Evolutionary conservation across 1,139 yeast genomes (phyloP).

Genomic region (Kodamaea sp.): DNA sequence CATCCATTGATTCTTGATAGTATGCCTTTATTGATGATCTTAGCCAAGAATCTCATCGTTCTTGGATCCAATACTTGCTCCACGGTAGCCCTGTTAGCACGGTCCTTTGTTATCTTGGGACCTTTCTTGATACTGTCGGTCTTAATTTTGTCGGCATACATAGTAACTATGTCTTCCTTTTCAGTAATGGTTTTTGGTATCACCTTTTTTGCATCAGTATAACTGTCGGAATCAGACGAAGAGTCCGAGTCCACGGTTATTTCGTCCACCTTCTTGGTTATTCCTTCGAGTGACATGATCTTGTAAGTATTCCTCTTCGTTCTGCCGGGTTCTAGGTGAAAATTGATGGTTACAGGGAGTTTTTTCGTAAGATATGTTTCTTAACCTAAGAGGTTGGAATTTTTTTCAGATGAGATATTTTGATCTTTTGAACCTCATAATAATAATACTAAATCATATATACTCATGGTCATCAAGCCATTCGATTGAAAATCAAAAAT

Average conservation of each 20-base stretch:
- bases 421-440: no score
- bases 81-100: constrained; percentile 92
- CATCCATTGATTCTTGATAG: constrained; percentile 90
- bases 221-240: constrained; percentile 12
- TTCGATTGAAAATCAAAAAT: no score
- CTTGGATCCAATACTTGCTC: constrained; percentile 96
- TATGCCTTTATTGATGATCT: constrained; percentile 79
- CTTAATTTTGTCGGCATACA: constrained; percentile 63
- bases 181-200: constrained; percentile 32
- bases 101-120: constrained; percentile 66
- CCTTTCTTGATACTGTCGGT: constrained; percentile 61
- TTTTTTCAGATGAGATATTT: constrained; percentile 9
- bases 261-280: constrained; percentile 4
- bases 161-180: constrained; percentile 60
- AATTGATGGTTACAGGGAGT: no score
- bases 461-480: no score
- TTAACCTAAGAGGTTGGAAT: constrained; percentile 2
- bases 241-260: constrained; percentile 5
- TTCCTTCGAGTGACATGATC: constrained; percentile 8
- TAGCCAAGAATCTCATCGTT: constrained; percentile 79
- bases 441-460: no score
- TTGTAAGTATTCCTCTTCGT: constrained; percentile 1
- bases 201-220: neutral
- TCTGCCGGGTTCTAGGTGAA: no score
- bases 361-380: no score